These are phyloP conservation scores for Coemansia sp. DNA, from an alignment of 192 early-diverging fungal genomes.

Conservation along the genomic window DNA sequence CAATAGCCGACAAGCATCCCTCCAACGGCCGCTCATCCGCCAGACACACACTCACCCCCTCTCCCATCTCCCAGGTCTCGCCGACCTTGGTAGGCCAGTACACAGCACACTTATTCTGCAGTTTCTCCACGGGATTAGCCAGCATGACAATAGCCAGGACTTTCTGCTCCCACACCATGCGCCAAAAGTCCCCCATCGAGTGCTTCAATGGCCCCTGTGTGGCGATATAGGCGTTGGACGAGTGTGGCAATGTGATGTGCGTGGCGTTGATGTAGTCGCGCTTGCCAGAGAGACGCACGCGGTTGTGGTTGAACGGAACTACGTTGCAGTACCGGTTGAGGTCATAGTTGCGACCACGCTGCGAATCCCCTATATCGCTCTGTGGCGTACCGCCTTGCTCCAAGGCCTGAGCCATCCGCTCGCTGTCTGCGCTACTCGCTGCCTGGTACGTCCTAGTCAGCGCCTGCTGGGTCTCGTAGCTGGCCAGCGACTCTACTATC, in stretches of 20 bases:
- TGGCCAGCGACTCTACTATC: slow-evolving; percentile 31
- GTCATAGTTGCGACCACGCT: slow-evolving; percentile 41
- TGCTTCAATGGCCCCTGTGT: slow-evolving; percentile 80
- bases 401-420: slow-evolving; percentile 20
- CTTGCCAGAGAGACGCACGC: slow-evolving; percentile 57
- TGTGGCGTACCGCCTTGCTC: slow-evolving; percentile 10
- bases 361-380: slow-evolving; percentile 24
- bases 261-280: slow-evolving; percentile 83
- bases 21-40: slow-evolving; percentile 44
- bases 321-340: slow-evolving; percentile 84
- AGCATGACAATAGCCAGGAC: slow-evolving; percentile 76
- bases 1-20: slow-evolving; percentile 53
- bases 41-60: slow-evolving; percentile 18
- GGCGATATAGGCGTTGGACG: slow-evolving; percentile 64
- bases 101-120: slow-evolving; percentile 67
- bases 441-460: slow-evolving; percentile 16
- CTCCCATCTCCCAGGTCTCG: not conserved
- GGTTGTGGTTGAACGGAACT: slow-evolving; percentile 76
- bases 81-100: slow-evolving; percentile 70
- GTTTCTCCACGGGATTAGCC: slow-evolving; percentile 71
- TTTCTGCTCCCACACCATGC: slow-evolving; percentile 78
- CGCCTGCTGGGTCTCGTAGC: slow-evolving; percentile 19
- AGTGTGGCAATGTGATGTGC: slow-evolving; percentile 53
- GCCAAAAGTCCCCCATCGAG: slow-evolving; percentile 84
- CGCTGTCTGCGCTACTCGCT: slow-evolving; percentile 14